Conservation (phyloP, 2,329 filamentous ascomycete genomes). For the Colletotrichum chrysophilum region DNA sequence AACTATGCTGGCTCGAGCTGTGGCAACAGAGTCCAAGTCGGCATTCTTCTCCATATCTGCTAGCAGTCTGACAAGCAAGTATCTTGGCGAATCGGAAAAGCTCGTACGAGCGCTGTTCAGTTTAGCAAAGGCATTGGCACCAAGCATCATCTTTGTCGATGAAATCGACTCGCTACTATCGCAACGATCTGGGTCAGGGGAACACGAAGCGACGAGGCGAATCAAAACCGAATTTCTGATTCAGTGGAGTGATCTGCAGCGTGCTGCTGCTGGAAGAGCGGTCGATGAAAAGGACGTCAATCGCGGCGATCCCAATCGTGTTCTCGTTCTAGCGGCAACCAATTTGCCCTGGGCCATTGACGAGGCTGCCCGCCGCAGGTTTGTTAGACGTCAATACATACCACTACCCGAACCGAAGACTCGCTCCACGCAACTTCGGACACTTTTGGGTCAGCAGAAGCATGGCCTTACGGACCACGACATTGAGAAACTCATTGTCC, state of each 20-base stretch:
- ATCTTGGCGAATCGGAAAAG: slow-evolving; percentile 95
- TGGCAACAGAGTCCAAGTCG: slow-evolving; percentile 91
- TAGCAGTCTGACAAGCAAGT: slow-evolving; percentile 93
- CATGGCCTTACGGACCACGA: slow-evolving; percentile 77
- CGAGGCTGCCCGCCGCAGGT: slow-evolving; percentile 87
- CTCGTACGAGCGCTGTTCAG: slow-evolving; percentile 90
- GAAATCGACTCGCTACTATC: slow-evolving; percentile 96
- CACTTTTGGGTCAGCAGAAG: slow-evolving; percentile 84
- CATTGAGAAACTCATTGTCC: slow-evolving; percentile 72
- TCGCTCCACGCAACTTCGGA: slow-evolving; percentile 78
- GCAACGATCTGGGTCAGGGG: slow-evolving; percentile 79
- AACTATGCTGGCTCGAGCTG: slow-evolving; percentile 94
- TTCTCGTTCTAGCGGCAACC: slow-evolving; percentile 92
- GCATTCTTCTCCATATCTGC: slow-evolving; percentile 98
- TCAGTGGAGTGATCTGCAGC: slow-evolving; percentile 93
- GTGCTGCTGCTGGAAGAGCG: slow-evolving; percentile 87
- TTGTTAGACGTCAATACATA: slow-evolving; percentile 95
- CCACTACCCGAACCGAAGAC: slow-evolving; percentile 88
- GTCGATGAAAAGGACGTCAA: slow-evolving; percentile 69
- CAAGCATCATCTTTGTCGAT: slow-evolving; percentile 97
- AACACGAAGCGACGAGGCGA: slow-evolving; percentile 90
- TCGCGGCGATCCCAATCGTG: slow-evolving; percentile 81
- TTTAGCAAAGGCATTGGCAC: slow-evolving; percentile 86
- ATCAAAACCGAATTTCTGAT: slow-evolving; percentile 99
- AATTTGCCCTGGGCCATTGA: slow-evolving; percentile 98